These are phyloP conservation scores for Paraphysoderma sedebokerense DNA, from an alignment of 371 early-diverging fungal genomes.

Conservation along the genomic window DNA sequence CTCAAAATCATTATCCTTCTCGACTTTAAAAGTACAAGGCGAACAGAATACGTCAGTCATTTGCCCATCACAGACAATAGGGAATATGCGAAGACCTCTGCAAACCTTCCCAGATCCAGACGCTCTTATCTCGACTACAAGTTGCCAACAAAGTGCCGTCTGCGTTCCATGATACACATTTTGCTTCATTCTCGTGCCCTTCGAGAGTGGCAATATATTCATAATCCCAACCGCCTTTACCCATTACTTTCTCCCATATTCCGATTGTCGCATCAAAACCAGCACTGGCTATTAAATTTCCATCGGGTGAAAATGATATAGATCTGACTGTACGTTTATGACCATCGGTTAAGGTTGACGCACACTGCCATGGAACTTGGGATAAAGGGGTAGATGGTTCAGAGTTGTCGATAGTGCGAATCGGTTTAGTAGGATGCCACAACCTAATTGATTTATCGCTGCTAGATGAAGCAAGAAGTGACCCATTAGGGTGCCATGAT, in stretches of 20 bases:
- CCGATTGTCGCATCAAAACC: conserved; percentile 86
- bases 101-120: conserved; percentile 93
- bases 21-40: conserved; percentile 20
- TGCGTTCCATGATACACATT: conserved; percentile 73
- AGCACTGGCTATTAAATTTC: conserved; percentile 61
- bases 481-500: conserved; percentile 68
- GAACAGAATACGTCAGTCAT: background rate
- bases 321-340: conserved; percentile 80
- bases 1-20: conserved; percentile 84
- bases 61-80: background rate
- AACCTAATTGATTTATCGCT: conserved; percentile 76
- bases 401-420: conserved; percentile 11
- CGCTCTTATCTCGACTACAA: conserved; percentile 85
- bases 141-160: conserved; percentile 73
- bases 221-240: conserved; percentile 26
- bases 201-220: conserved; percentile 88
- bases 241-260: conserved; percentile 51
- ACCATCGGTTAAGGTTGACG: conserved; percentile 59
- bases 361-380: conserved; percentile 46
- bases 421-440: conserved; percentile 40
- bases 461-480: conserved; percentile 56
- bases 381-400: conserved; percentile 11
- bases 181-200: conserved; percentile 97
- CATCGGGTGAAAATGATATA: conserved; percentile 62
- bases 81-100: background rate